Conservation (phyloP, 306 rosid genomes). For the Cicer judaicum region DNA sequence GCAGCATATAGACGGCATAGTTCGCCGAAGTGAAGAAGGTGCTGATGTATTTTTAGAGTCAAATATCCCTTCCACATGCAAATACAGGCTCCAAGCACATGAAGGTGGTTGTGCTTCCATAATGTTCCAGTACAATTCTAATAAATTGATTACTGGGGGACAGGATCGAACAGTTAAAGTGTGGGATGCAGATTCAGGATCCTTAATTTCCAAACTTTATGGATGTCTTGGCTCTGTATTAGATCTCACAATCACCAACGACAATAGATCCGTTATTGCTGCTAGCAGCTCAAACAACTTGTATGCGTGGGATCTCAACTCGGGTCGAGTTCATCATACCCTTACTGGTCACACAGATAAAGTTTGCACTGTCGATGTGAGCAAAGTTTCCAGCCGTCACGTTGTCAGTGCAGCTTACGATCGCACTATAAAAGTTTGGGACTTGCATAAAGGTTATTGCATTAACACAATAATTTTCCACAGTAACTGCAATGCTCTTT, state of each 20-base stretch:
- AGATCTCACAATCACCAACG: conserved; percentile 84
- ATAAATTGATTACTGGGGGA: conserved; percentile 87
- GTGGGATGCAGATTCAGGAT: conserved; percentile 86
- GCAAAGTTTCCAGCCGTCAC: conserved; percentile 85
- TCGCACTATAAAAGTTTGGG: conserved; percentile 95
- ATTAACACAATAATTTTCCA: conserved; percentile 75
- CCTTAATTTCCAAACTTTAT: conserved; percentile 61
- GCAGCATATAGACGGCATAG: conserved; percentile 95
- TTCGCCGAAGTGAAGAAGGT: conserved; percentile 87
- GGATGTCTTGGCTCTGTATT: conserved; percentile 97
- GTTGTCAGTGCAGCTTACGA: conserved; percentile 92
- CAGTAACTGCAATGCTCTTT: conserved; percentile 86
- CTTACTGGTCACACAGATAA: conserved; percentile 91
- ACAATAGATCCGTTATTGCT: conserved; percentile 82
- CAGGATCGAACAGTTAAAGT: conserved; percentile 81
- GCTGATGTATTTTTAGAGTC: conserved; percentile 75
- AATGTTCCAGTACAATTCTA: conserved; percentile 71
- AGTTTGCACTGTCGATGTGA: conserved; percentile 94
- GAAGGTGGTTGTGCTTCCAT: conserved; percentile 95
- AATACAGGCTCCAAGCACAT: conserved; percentile 74
- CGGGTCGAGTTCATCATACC: conserved; percentile 86
- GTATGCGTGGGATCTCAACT: conserved; percentile 78
- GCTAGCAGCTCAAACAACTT: conserved; percentile 98
- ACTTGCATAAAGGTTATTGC: conserved; percentile 92
- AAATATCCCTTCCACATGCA: conserved; percentile 73